phyloP scores from a whole-genome alignment of 768 basidiomycete species.

The Porphyrellus cyaneotinctus region DNA sequence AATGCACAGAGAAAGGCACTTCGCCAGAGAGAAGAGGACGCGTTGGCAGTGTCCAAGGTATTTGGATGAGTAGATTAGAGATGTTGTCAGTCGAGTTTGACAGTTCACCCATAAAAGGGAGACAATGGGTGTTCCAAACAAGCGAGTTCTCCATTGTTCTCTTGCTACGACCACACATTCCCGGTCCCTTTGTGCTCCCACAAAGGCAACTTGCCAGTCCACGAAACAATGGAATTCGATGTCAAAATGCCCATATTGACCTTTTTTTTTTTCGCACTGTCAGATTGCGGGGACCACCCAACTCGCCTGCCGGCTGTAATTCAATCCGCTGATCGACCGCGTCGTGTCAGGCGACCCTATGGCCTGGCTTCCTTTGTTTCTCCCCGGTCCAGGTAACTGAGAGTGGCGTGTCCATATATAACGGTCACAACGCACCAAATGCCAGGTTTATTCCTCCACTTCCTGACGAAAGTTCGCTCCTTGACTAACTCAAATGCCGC shows the following conservation, averaged over 20 bases:
- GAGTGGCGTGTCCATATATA: constrained; percentile 28
- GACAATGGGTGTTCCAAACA: constrained; percentile 19
- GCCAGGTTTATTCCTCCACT: constrained; percentile 16
- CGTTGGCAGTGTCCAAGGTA: constrained; percentile 80
- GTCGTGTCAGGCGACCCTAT: constrained; percentile 5
- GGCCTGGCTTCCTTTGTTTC: constrained; percentile 27
- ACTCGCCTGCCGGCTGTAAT: not conserved
- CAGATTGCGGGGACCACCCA: not conserved
- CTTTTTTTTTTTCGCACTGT: not conserved
- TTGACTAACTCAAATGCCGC: constrained; percentile 49
- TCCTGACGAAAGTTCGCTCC: constrained; percentile 9
- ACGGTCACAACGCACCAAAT: constrained; percentile 3
- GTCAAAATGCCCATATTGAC: not conserved
- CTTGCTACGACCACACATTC: constrained; percentile 13
- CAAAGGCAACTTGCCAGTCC: constrained; percentile 24
- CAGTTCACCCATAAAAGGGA: not conserved
- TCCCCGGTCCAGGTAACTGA: constrained; percentile 26
- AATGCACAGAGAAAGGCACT: constrained; percentile 57
- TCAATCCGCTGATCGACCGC: constrained; percentile 3
- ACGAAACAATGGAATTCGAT: constrained; percentile 24
- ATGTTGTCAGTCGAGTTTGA: constrained; percentile 1
- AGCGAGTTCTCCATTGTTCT: constrained; percentile 31
- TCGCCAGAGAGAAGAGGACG: constrained; percentile 67
- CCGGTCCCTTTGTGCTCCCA: constrained; percentile 25
- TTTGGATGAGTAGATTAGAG: constrained; percentile 59